A percentile compares a stretch with the other conserved stretches of the same genome.
Conservation (phyloP, 345 rosid genomes). For the Chamaenerion angustifolium region DNA sequence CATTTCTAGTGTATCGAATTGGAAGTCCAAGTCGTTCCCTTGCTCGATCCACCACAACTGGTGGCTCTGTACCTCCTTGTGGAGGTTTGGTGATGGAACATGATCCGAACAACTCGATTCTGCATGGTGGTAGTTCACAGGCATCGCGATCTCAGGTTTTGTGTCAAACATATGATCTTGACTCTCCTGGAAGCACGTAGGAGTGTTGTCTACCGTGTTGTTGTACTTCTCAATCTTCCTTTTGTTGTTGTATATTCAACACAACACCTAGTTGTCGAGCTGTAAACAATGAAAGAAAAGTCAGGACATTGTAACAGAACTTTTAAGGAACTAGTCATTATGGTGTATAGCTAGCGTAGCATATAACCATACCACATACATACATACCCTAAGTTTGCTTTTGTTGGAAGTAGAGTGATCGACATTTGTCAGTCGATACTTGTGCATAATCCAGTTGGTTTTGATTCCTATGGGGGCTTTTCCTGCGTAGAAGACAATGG, state of each 20-base stretch:
- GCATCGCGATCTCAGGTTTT: constrained; percentile 21
- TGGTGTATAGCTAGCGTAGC: no score
- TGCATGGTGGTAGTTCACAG: constrained; percentile 9
- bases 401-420: constrained; percentile 60
- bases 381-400: constrained; percentile 45
- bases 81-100: constrained; percentile 43
- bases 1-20: constrained; percentile 20
- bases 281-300: constrained; percentile 20
- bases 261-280: constrained; percentile 83
- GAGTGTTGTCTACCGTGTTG: background rate
- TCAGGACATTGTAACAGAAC: no score
- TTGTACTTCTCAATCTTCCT: constrained; percentile 46
- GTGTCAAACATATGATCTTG: no score
- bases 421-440: constrained; percentile 77
- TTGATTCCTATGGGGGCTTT: constrained; percentile 76
- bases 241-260: constrained; percentile 79
- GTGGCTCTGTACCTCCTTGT: constrained; percentile 50
- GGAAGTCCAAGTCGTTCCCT: constrained; percentile 16
- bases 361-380: no score
- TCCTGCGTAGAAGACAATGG: constrained; percentile 80
- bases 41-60: constrained; percentile 26
- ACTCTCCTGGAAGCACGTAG: background rate
- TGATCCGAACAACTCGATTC: constrained; percentile 67
- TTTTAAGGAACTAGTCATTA: no score
- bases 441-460: constrained; percentile 98